Percentiles rank a stretch among this genome's conserved stretches.
Conservation (phyloP, 2,329 filamentous ascomycete genomes). For the Fusarium sororula region DNA sequence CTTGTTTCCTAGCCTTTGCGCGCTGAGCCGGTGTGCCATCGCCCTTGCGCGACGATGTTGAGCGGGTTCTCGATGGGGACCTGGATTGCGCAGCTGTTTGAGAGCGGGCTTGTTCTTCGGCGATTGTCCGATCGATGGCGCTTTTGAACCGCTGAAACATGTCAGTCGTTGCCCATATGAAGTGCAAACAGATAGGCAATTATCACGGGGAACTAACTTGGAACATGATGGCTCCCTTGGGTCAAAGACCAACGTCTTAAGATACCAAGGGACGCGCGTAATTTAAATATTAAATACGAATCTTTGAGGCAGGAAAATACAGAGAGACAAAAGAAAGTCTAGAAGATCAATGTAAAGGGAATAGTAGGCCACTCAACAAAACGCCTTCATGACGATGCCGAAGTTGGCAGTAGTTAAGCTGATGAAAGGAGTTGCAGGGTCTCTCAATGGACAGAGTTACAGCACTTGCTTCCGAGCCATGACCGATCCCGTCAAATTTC, state of each 20-base stretch:
- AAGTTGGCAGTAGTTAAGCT: conserved; percentile 11
- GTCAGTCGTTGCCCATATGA: not conserved
- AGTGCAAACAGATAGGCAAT: not conserved
- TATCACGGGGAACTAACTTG: conserved; percentile 40
- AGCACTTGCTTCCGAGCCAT: conserved; percentile 12
- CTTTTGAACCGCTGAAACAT: conserved; percentile 77
- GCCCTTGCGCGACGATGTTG: conserved; percentile 52
- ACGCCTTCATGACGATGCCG: conserved; percentile 23
- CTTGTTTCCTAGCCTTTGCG: conserved; percentile 53
- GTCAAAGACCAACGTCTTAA: conserved; percentile 29
- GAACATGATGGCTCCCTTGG: conserved; percentile 43
- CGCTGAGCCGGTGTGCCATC: conserved; percentile 46
- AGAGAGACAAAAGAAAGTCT: not conserved
- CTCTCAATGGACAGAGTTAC: conserved; percentile 28
- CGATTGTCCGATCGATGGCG: conserved; percentile 86
- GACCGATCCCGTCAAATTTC: conserved; percentile 15
- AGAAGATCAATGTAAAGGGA: not conserved
- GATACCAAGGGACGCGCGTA: conserved; percentile 31
- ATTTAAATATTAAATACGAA: not conserved
- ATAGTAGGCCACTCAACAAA: conserved; percentile 17
- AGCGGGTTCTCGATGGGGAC: conserved; percentile 51
- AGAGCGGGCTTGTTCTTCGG: conserved; percentile 89
- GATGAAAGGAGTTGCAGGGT: conserved; percentile 38
- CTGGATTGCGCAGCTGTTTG: conserved; percentile 60
- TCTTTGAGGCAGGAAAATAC: not conserved